These are phyloP conservation scores for Dryas drummondii DNA, from an alignment of 306 rosid genomes.

Conservation along the genomic window DNA sequence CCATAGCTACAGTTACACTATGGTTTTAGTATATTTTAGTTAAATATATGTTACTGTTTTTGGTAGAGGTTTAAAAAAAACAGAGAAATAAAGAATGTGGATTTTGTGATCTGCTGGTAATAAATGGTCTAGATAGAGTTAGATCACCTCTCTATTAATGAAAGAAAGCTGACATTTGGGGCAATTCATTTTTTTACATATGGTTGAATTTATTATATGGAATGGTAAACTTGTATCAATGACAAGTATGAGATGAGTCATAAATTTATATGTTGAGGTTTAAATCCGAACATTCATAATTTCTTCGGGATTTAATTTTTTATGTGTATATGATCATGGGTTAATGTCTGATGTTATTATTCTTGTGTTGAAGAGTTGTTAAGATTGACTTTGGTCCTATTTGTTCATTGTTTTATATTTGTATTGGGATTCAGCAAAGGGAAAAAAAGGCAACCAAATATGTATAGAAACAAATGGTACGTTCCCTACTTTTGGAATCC, in stretches of 20 bases:
- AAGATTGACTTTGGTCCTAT: neutral
- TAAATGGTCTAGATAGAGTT: conserved; percentile 20
- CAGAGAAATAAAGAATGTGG: neutral
- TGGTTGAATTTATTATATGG: no score
- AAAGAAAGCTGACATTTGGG: no score
- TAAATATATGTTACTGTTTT: neutral
- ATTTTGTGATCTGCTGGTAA: conserved; percentile 4
- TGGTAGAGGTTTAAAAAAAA: neutral
- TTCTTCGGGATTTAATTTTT: no score
- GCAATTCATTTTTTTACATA: no score
- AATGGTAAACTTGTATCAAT: no score
- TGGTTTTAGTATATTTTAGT: neutral
- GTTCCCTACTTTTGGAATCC: conserved; percentile 28
- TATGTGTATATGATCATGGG: no score
- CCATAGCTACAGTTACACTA: no score
- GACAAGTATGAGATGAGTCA: no score
- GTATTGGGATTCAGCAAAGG: neutral
- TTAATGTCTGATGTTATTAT: no score
- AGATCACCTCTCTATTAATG: conserved; percentile 5
- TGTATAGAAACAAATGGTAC: neutral
- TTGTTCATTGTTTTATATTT: neutral
- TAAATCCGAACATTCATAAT: no score
- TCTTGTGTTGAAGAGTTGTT: neutral
- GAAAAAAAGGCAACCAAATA: neutral
- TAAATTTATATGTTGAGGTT: no score